Percentiles rank a stretch among this genome's conserved stretches.
Evolutionary conservation across 805 yeast genomes (phyloP).

Genomic region (Wickerhamiella qilinensis): DNA sequence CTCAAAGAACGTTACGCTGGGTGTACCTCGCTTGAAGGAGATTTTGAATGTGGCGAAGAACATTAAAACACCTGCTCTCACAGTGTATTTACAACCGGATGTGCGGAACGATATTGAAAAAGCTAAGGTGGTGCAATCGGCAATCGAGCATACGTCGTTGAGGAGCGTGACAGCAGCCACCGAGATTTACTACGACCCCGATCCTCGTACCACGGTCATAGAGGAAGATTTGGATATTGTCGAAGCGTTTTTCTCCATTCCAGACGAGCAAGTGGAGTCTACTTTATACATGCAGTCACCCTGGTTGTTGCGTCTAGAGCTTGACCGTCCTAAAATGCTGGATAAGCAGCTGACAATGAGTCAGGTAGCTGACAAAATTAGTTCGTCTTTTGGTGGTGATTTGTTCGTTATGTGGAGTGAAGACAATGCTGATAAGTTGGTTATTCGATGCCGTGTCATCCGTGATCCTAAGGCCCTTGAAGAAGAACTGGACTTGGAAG

Average conservation of each 20-base stretch:
- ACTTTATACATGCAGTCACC: slow-evolving; percentile 92
- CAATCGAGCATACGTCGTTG: slow-evolving; percentile 90
- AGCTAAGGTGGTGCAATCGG: slow-evolving; percentile 91
- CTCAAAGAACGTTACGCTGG: slow-evolving; percentile 86
- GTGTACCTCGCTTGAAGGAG: slow-evolving; percentile 96
- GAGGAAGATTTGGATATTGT: slow-evolving; percentile 96
- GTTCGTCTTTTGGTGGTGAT: slow-evolving; percentile 85
- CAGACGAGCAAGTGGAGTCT: slow-evolving; percentile 93
- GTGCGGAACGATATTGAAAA: slow-evolving; percentile 77
- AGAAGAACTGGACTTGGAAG: slow-evolving; percentile 89
- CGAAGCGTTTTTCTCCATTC: slow-evolving; percentile 91
- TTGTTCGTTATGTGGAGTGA: slow-evolving; percentile 97
- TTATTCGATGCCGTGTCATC: slow-evolving; percentile 95
- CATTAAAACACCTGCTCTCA: slow-evolving; percentile 97
- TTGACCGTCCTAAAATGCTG: slow-evolving; percentile 97
- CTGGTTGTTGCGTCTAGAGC: slow-evolving; percentile 90
- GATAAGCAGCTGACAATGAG: slow-evolving; percentile 97
- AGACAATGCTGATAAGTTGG: slow-evolving; percentile 92
- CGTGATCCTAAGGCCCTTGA: slow-evolving; percentile 90
- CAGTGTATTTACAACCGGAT: slow-evolving; percentile 75
- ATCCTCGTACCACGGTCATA: slow-evolving; percentile 91
- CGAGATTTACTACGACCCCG: slow-evolving; percentile 95
- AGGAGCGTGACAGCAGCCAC: slow-evolving; percentile 94
- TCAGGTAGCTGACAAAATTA: slow-evolving; percentile 91
- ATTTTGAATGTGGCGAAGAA: slow-evolving; percentile 96